Conservation (phyloP, 192 early-diverging fungal species). For the Backusella circina region DNA sequence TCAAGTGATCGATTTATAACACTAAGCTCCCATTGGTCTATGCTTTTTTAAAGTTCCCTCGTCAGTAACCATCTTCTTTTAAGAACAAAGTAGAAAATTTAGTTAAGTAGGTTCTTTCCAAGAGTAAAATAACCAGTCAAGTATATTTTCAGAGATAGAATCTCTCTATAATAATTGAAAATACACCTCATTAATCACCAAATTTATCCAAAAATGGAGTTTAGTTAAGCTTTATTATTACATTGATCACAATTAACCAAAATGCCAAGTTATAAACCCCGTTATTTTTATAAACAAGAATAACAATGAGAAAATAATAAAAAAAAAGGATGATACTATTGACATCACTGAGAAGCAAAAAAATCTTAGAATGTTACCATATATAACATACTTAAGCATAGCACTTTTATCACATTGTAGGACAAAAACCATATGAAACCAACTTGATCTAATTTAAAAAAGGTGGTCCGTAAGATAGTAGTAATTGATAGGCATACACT, state of each 20-base stretch:
- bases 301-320: not conserved
- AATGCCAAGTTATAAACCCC: not conserved
- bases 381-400: not conserved
- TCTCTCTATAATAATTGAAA: no score
- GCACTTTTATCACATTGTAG: not conserved
- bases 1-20: not conserved
- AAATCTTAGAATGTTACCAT: not conserved
- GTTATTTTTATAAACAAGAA: not conserved
- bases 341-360: not conserved
- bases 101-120: not conserved
- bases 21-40: not conserved
- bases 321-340: not conserved
- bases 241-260: not conserved
- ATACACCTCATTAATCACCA: no score
- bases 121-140: not conserved
- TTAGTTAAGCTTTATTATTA: not conserved
- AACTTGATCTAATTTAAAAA: not conserved
- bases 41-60: not conserved
- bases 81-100: not conserved
- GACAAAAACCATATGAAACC: not conserved
- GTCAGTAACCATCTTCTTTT: not conserved
- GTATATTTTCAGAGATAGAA: not conserved
- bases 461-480: not conserved
- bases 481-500: not conserved
- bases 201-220: no score